These are phyloP conservation scores for Blakeslea trispora DNA, from an alignment of 371 early-diverging fungal genomes.

Conservation along the genomic window DNA sequence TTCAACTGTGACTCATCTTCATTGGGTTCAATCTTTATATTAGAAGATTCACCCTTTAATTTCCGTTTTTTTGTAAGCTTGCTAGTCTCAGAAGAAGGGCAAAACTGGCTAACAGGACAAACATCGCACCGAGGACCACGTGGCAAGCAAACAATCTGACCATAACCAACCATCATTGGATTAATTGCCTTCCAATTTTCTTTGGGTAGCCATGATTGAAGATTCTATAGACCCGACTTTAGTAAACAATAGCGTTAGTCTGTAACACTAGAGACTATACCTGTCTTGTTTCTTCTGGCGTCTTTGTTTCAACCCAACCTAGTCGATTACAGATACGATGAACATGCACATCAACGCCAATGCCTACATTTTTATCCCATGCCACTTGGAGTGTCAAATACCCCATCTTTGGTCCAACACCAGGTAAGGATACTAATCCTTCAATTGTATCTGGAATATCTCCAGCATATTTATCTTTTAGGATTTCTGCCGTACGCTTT, in stretches of 20 bases:
- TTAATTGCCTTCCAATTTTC: slow-evolving; percentile 92
- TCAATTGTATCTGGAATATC: slow-evolving; percentile 89
- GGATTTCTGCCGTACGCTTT: slow-evolving; percentile 73
- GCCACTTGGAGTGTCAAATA: slow-evolving; percentile 84
- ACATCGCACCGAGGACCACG: slow-evolving; percentile 78
- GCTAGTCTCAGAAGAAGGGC: slow-evolving; percentile 58
- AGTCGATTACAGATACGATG: slow-evolving; percentile 93
- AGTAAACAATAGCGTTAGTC: too few relatives aligned
- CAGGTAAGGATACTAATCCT: slow-evolving; percentile 81
- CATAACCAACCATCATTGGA: slow-evolving; percentile 93
- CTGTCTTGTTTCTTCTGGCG: slow-evolving; percentile 84
- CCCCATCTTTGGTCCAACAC: slow-evolving; percentile 98
- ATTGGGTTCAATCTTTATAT: slow-evolving; percentile 6
- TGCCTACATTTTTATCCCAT: slow-evolving; percentile 89
- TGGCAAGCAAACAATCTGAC: slow-evolving; percentile 88
- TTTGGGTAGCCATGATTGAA: slow-evolving; percentile 87
- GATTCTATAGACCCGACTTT: slow-evolving; percentile 40
- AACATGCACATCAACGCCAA: slow-evolving; percentile 99
- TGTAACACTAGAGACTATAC: slow-evolving; percentile 41
- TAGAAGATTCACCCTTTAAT: slow-evolving; percentile 3
- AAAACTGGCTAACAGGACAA: slow-evolving; percentile 81
- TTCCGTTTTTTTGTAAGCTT: slow-evolving; percentile 20
- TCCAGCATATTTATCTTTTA: slow-evolving; percentile 70
- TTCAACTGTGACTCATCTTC: slow-evolving; percentile 7
- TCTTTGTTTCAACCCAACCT: slow-evolving; percentile 81